Evolutionary conservation across 768 basidiomycete genomes (phyloP).

Genomic region (Lactifluus rugatus): DNA sequence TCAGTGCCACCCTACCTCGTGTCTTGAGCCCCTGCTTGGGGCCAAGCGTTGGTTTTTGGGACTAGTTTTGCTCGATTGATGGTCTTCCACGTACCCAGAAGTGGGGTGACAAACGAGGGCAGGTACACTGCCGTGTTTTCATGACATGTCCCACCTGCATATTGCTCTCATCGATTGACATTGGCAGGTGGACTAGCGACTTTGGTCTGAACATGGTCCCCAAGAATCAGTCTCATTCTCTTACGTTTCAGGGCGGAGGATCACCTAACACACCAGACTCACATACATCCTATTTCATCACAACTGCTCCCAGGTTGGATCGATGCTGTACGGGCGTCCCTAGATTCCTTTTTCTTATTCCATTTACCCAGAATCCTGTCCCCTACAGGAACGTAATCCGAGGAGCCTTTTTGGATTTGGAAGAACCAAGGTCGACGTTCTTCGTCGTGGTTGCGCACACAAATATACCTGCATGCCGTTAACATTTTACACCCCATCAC

Average conservation of each 20-base stretch:
- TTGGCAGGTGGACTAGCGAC: not conserved
- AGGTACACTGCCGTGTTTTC: not conserved
- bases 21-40: not conserved
- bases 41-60: not conserved
- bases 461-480: not conserved
- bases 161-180: not conserved
- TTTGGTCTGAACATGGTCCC: not conserved
- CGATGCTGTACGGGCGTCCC: not conserved
- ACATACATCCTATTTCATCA: not conserved
- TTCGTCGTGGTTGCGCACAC: not conserved
- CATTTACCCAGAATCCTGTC: not conserved
- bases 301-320: not conserved
- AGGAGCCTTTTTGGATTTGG: not conserved
- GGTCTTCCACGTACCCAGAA: not conserved
- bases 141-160: not conserved
- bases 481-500: not conserved
- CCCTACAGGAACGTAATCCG: not conserved
- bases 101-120: too few species aligned
- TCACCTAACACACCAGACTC: not conserved
- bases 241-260: conserved; percentile 4
- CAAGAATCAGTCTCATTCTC: not conserved
- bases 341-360: not conserved
- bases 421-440: not conserved
- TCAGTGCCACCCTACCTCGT: not conserved
- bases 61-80: too few species aligned